Base-by-base conservation (phyloP, 805 yeast genomes). In the Jamesozyma gamospora region DNA sequence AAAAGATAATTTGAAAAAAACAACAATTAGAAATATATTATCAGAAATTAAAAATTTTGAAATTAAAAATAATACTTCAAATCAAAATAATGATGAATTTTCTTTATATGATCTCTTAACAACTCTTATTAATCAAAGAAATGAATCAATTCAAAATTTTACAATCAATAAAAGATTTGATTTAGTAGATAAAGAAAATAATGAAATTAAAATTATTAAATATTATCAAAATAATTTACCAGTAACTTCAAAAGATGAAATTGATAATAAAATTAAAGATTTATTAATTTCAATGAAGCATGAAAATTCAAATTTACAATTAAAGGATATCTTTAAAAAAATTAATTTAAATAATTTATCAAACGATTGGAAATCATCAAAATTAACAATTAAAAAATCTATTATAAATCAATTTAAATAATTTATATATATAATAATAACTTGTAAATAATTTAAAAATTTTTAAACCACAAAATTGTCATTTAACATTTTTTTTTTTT, bases 161-260 rank as follows among this genome's bases (percentile, higher is more conserved):
- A 36, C 48, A 11, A 56, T 59, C 14, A 71, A 71, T 37, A 55
- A 63, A 9, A 67, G 84, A 46, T 54, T 50, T 3, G 83, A 78
- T 43, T 58, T 77, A 43, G 78, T 69, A 1, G 70, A 65, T n/a
- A 69, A 67, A 39, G 84, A 78, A 56, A 48, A 54, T 17, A 52
- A 56, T 15, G 81, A 77, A 55, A 49, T 68, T 24, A 55, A 44
- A 0, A 52, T 74, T 27, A 65, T 78, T 32, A 47, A 67, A 21
- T 47, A 52, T 13, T 69, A 74, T 36, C 49, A 68, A 34, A 35
- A 43, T 1, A 48, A 56, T 24, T 54, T 77, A 17, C 74, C 77
- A 8, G 70, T 75, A 14, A 70, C 79, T 1, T 58, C 72, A 3
- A 65, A 64, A 28, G 72, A 63, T 34, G 71, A 71, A 36, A 47